Percentiles rank a stretch among this genome's conserved stretches.
phyloP scores from a whole-genome alignment of 1,284 basidiomycete species.

The Ceratorhiza oryzae-sativae region DNA sequence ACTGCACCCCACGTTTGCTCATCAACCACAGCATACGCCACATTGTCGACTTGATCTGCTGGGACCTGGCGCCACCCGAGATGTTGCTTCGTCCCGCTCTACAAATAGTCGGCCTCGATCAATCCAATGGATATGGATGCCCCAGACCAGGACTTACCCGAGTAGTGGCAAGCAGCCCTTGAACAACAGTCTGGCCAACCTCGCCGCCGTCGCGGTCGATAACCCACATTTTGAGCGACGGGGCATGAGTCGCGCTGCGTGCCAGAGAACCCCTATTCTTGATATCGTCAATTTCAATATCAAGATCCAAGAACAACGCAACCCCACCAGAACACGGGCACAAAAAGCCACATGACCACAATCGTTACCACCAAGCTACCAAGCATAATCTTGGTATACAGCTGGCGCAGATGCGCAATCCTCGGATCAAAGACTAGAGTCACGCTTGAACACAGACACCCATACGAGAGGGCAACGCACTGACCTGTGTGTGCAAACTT shows the following conservation, averaged over 20 bases:
- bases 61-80: slow-evolving; percentile 49
- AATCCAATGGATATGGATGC: not conserved
- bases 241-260: slow-evolving; percentile 32
- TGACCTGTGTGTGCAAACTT: slow-evolving; percentile 32
- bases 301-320: not conserved
- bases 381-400: slow-evolving; percentile 41
- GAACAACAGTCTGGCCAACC: slow-evolving; percentile 50
- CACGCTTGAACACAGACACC: not conserved
- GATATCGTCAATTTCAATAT: not conserved
- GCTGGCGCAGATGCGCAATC: slow-evolving; percentile 38
- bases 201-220: slow-evolving; percentile 57
- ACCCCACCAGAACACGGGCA: slow-evolving; percentile 28
- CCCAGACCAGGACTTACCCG: not conserved
- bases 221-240: slow-evolving; percentile 54
- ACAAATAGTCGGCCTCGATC: slow-evolving; percentile 45
- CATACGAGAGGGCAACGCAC: too few species aligned
- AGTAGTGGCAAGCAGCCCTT: slow-evolving; percentile 20
- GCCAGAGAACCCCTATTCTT: slow-evolving; percentile 39
- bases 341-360: slow-evolving; percentile 40
- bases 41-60: slow-evolving; percentile 43
- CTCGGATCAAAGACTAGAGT: slow-evolving; percentile 40
- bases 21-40: slow-evolving; percentile 49
- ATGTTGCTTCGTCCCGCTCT: slow-evolving; percentile 42
- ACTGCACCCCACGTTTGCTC: slow-evolving; percentile 52
- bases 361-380: slow-evolving; percentile 38